Conservation (phyloP, 768 basidiomycete species). For the Leccinum uliginosum region DNA sequence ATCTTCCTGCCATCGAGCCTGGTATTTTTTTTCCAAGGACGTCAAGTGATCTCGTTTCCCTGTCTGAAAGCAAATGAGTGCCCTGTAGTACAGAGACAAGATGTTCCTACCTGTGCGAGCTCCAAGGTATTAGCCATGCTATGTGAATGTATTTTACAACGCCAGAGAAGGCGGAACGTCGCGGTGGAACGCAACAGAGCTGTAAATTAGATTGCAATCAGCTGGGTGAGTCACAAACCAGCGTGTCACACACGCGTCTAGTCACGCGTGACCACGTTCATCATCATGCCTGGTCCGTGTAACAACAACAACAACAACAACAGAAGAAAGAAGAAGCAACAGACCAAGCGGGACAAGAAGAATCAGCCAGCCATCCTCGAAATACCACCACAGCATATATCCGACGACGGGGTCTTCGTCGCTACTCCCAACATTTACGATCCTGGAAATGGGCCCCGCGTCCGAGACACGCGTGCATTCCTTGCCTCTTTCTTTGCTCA, state of each 20-base stretch:
- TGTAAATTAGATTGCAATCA: conserved; percentile 29
- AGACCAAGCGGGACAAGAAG: conserved; percentile 32
- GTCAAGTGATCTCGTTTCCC: conserved; percentile 88
- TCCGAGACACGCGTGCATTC: conserved; percentile 63
- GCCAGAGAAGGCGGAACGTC: conserved; percentile 25
- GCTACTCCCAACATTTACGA: conserved; percentile 65
- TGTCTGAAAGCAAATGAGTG: conserved; percentile 50
- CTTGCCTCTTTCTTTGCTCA: conserved; percentile 64
- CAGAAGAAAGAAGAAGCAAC: conserved; percentile 41
- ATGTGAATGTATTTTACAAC: conserved; percentile 28
- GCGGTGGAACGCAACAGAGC: conserved; percentile 19
- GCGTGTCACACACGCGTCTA: conserved; percentile 29
- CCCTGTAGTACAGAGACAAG: background rate
- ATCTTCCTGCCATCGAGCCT: conserved; percentile 73
- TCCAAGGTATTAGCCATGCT: conserved; percentile 63
- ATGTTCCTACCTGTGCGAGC: conserved; percentile 48
- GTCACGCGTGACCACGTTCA: conserved; percentile 28
- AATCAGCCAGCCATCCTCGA: background rate
- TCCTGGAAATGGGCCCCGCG: conserved; percentile 76
- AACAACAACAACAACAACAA: conserved; percentile 47
- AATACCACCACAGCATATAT: background rate
- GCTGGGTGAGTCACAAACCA: conserved; percentile 20
- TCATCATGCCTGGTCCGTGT: conserved; percentile 58
- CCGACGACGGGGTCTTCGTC: conserved; percentile 22
- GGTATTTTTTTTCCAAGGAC: conserved; percentile 79